phyloP scores from a whole-genome alignment of 495 filamentous ascomycete species.

The Aspergillus haitiensis region DNA sequence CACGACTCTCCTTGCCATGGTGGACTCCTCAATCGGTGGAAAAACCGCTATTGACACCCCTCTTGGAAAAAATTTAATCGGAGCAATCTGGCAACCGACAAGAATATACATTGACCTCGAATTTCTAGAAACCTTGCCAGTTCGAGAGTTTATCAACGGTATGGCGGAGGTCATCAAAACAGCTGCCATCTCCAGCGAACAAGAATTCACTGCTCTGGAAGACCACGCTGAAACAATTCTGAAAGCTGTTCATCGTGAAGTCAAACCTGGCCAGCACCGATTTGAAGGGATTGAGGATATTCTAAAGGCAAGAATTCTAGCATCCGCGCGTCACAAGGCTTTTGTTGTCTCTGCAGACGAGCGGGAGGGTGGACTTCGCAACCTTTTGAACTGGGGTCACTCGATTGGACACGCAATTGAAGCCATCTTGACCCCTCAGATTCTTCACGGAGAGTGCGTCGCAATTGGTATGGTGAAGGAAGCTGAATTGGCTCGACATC shows the following conservation, averaged over 20 bases:
- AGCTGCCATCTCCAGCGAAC: slow-evolving; percentile 90
- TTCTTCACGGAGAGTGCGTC: slow-evolving; percentile 93
- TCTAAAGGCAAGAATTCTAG: slow-evolving; percentile 83
- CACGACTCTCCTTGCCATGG: slow-evolving; percentile 93
- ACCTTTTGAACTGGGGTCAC: slow-evolving; percentile 96
- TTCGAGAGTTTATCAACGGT: slow-evolving; percentile 94
- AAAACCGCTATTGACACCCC: slow-evolving; percentile 98
- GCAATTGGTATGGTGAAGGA: slow-evolving; percentile 98
- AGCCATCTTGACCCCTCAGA: slow-evolving; percentile 91
- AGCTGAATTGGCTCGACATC: slow-evolving; percentile 85
- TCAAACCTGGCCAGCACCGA: slow-evolving; percentile 53
- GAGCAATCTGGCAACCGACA: slow-evolving; percentile 93
- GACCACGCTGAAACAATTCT: slow-evolving; percentile 74
- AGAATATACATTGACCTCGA: slow-evolving; percentile 91
- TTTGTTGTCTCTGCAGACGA: slow-evolving; percentile 92
- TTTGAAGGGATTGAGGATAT: slow-evolving; percentile 70
- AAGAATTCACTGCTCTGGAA: slow-evolving; percentile 84
- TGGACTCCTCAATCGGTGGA: slow-evolving; percentile 96
- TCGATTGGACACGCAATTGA: slow-evolving; percentile 98
- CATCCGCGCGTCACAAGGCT: slow-evolving; percentile 87
- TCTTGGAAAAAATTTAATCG: slow-evolving; percentile 95
- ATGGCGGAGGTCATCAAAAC: slow-evolving; percentile 99
- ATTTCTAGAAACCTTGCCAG: slow-evolving; percentile 88
- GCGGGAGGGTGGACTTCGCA: slow-evolving; percentile 88
- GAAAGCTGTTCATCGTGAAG: slow-evolving; percentile 62